These are phyloP conservation scores for Amanita muscaria DNA, from an alignment of 768 basidiomycete species.

Conservation along the genomic window DNA sequence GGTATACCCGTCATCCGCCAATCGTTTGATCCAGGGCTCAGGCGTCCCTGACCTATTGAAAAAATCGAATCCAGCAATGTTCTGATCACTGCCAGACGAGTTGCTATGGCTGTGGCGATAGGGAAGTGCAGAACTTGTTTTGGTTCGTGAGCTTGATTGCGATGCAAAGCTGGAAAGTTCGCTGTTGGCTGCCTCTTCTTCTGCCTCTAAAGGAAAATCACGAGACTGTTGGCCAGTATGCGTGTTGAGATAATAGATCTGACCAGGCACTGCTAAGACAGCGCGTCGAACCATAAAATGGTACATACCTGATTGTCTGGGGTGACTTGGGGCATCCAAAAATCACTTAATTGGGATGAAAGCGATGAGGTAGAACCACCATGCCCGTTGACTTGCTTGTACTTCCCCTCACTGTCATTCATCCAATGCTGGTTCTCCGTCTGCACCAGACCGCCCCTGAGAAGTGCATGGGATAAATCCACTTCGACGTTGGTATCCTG, in stretches of 20 bases:
- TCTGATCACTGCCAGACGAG: constrained; percentile 27
- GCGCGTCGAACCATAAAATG: constrained; percentile 8
- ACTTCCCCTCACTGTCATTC: constrained; percentile 12
- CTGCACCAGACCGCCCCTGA: constrained; percentile 33
- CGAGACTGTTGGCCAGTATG: constrained; percentile 75
- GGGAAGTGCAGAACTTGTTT: constrained; percentile 43
- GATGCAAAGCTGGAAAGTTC: constrained; percentile 55
- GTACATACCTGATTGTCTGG: constrained; percentile 69
- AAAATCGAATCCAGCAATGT: constrained; percentile 50
- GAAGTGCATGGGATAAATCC: constrained; percentile 42
- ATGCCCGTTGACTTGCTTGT: constrained; percentile 15
- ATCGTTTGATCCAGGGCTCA: constrained; percentile 74
- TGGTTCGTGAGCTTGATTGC: constrained; percentile 47
- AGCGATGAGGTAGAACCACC: constrained; percentile 3
- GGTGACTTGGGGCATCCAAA: constrained; percentile 87
- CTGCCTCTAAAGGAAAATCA: constrained; percentile 73
- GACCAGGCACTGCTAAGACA: neutral
- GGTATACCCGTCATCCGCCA: constrained; percentile 76
- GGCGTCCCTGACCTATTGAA: constrained; percentile 52
- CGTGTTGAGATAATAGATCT: constrained; percentile 96
- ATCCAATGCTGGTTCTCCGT: constrained; percentile 43
- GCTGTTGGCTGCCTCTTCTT: constrained; percentile 54
- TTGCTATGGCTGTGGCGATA: constrained; percentile 30
- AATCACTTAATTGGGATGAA: constrained; percentile 54
- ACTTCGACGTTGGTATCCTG: constrained; percentile 12